Conservation (phyloP, 2,329 filamentous ascomycete species). For the Trichoderma sp. region DNA sequence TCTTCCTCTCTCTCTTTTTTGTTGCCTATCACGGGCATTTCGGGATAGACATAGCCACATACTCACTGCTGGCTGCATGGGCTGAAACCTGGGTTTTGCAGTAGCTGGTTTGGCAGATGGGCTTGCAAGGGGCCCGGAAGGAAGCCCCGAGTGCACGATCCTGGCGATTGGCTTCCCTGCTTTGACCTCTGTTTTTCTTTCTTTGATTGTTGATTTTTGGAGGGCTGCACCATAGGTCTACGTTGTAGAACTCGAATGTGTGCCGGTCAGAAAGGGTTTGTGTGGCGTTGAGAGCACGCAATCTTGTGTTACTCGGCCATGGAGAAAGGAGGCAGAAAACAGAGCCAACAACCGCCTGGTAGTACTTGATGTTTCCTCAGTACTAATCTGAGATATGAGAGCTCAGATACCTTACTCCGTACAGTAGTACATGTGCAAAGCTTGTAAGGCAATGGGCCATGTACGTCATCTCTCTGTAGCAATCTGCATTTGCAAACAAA, state of each 20-base stretch:
- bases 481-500: neutral
- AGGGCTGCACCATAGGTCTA: neutral
- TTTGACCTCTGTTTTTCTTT: neutral
- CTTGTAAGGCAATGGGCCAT: neutral
- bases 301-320: neutral
- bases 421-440: neutral
- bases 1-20: neutral
- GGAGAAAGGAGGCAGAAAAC: neutral
- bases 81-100: slow-evolving; percentile 10
- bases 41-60: neutral
- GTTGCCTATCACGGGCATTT: neutral
- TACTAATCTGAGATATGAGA: neutral
- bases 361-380: neutral
- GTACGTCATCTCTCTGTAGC: slow-evolving; percentile 5
- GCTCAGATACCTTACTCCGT: neutral
- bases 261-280: neutral
- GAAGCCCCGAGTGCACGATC: slow-evolving; percentile 7
- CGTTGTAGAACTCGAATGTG: neutral
- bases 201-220: neutral
- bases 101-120: slow-evolving; percentile 12
- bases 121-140: slow-evolving; percentile 10
- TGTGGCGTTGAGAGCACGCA: neutral
- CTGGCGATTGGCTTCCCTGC: neutral
- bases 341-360: neutral
- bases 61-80: neutral